Conservation (phyloP, 345 rosid species). For the Eucalyptus globulus region DNA sequence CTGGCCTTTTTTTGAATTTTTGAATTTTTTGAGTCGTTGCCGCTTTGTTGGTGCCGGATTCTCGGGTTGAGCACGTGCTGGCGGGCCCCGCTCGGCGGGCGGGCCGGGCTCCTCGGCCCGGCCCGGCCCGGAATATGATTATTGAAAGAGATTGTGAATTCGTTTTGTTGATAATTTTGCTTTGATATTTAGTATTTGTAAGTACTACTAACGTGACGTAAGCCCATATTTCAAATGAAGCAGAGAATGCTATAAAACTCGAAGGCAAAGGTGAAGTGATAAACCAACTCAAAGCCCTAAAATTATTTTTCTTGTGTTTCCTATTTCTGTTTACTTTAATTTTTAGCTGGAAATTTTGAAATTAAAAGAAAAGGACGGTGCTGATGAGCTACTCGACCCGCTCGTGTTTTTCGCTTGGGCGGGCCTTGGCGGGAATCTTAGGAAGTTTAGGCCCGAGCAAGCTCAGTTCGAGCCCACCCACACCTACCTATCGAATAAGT, state of each 20-base stretch:
- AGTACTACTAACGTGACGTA: background rate
- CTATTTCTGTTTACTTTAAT: background rate
- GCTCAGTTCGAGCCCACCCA: background rate
- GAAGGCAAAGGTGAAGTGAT: background rate
- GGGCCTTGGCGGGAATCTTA: accelerated
- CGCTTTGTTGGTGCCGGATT: background rate
- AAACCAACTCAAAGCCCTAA: background rate
- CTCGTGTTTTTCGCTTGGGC: background rate
- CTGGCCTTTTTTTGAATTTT: background rate
- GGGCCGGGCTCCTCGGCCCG: background rate
- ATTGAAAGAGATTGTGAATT: background rate
- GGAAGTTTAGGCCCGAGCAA: background rate
- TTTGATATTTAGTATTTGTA: background rate
- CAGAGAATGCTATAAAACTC: background rate
- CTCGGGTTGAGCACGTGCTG: background rate
- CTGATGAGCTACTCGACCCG: accelerated
- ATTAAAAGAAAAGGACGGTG: background rate
- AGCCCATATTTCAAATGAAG: background rate
- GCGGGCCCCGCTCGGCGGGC: background rate
- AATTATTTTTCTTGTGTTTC: background rate
- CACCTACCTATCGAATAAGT: background rate
- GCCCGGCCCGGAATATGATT: background rate
- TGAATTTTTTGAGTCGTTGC: background rate
- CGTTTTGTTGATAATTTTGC: background rate
- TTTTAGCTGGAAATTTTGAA: background rate